These are phyloP conservation scores for Rugonectria rugulosa DNA, from an alignment of 2,329 filamentous ascomycete species.

Conservation along the genomic window DNA sequence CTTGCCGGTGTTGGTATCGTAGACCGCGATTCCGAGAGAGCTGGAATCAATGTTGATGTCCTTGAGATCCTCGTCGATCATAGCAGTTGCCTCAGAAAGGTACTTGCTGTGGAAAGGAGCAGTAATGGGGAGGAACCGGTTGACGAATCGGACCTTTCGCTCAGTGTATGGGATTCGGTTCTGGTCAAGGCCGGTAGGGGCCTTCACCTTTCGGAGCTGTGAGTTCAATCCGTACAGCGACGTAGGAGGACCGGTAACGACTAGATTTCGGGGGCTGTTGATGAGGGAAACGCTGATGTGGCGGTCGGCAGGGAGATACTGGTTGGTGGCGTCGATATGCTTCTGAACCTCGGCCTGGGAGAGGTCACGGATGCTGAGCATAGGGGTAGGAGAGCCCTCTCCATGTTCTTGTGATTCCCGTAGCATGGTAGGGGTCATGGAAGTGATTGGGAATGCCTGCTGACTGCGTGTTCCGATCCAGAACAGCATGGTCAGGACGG, in stretches of 20 bases:
- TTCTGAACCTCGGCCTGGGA: constrained; percentile 89
- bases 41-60: constrained; percentile 78
- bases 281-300: constrained; percentile 95
- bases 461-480: constrained; percentile 98
- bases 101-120: constrained; percentile 99
- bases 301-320: constrained; percentile 90
- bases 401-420: constrained; percentile 94
- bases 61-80: constrained; percentile 88
- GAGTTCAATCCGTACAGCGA: constrained; percentile 96
- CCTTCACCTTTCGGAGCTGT: constrained; percentile 95
- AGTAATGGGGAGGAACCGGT: constrained; percentile 96
- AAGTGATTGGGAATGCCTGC: constrained; percentile 95
- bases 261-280: constrained; percentile 96
- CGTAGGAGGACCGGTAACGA: constrained; percentile 94
- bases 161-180: constrained; percentile 93
- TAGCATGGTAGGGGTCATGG: constrained; percentile 86
- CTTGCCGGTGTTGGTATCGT: constrained; percentile 86
- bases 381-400: constrained; percentile 94
- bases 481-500: constrained; percentile 91
- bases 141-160: constrained; percentile 94
- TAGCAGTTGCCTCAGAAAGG: constrained; percentile 78
- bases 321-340: constrained; percentile 95
- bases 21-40: constrained; percentile 84
- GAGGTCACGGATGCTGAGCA: constrained; percentile 96
- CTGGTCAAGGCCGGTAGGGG: constrained; percentile 95